Evolutionary conservation across 2,329 filamentous ascomycete species (phyloP).

Genomic region (Torrubiella hemipterigena): DNA sequence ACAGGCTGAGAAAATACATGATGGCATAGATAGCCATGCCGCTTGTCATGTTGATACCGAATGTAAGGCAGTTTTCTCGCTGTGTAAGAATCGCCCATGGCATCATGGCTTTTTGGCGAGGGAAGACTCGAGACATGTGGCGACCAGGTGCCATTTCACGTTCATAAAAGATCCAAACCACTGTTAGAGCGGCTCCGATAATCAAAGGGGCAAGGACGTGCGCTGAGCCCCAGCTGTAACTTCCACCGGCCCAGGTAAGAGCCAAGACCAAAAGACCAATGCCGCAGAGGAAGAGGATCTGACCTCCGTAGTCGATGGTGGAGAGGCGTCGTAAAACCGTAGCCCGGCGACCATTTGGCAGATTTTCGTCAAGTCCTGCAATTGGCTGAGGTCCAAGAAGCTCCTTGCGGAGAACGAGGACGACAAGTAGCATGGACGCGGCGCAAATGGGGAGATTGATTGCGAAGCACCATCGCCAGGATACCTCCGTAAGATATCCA

Average conservation of each 20-base stretch:
- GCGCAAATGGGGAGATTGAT: slow-evolving; percentile 46
- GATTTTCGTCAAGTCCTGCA: slow-evolving; percentile 29
- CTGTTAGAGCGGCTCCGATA: slow-evolving; percentile 27
- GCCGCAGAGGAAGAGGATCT: slow-evolving; percentile 42
- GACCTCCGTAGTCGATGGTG: slow-evolving; percentile 45
- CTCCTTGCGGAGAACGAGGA: slow-evolving; percentile 44
- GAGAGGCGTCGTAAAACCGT: slow-evolving; percentile 32
- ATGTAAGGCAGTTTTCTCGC: slow-evolving; percentile 47
- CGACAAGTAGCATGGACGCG: slow-evolving; percentile 38
- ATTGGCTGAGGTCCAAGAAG: slow-evolving; percentile 40
- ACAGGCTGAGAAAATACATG: slow-evolving; percentile 57
- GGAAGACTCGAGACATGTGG: slow-evolving; percentile 32
- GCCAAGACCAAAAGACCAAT: slow-evolving; percentile 41
- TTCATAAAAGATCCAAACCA: slow-evolving; percentile 36
- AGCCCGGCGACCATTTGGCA: slow-evolving; percentile 16
- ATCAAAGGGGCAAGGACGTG: slow-evolving; percentile 37
- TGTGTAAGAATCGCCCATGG: slow-evolving; percentile 49
- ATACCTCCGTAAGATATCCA: slow-evolving; percentile 36
- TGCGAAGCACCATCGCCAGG: slow-evolving; percentile 58
- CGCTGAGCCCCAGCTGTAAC: slow-evolving; percentile 36
- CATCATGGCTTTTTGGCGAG: slow-evolving; percentile 49
- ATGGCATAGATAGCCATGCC: slow-evolving; percentile 43
- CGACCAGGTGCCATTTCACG: slow-evolving; percentile 39
- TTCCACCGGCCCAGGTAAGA: slow-evolving; percentile 43
- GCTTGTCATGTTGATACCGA: slow-evolving; percentile 46